A percentile compares a stretch with the other conserved stretches of the same genome.
phyloP scores from a whole-genome alignment of 2,329 filamentous ascomycete genomes.

The Epichloe festucae region DNA sequence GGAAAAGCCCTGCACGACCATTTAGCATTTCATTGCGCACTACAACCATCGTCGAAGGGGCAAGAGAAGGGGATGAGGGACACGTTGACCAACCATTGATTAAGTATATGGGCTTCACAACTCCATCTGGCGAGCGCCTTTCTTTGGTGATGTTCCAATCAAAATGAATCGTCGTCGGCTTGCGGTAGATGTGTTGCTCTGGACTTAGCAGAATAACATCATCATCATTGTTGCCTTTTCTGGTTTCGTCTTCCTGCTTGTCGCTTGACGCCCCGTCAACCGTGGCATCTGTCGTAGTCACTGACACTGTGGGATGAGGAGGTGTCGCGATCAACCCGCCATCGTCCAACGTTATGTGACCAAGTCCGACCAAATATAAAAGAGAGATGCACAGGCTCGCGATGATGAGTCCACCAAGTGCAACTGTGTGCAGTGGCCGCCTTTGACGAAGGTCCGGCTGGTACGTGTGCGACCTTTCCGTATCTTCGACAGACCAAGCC shows the following conservation, averaged over 20 bases:
- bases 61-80: neutral
- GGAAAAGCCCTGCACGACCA: slow-evolving; percentile 20
- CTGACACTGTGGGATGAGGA: neutral
- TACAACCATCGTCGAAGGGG: neutral
- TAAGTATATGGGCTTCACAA: slow-evolving; percentile 33
- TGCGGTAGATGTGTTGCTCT: slow-evolving; percentile 26
- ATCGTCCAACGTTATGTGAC: neutral
- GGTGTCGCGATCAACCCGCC: neutral
- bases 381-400: neutral
- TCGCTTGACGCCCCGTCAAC: neutral
- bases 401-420: neutral
- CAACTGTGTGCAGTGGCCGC: neutral
- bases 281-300: neutral
- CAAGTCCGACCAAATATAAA: neutral
- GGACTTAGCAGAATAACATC: slow-evolving; percentile 26
- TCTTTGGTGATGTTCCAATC: slow-evolving; percentile 28
- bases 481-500: neutral
- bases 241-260: neutral
- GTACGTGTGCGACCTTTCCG: neutral
- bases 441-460: neutral
- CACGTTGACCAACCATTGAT: slow-evolving; percentile 29
- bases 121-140: slow-evolving; percentile 32
- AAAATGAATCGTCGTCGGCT: slow-evolving; percentile 17
- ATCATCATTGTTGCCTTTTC: neutral
- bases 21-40: neutral